Base-by-base conservation (phyloP, 2,329 filamentous ascomycete species). In the Ustulina deusta region DNA sequence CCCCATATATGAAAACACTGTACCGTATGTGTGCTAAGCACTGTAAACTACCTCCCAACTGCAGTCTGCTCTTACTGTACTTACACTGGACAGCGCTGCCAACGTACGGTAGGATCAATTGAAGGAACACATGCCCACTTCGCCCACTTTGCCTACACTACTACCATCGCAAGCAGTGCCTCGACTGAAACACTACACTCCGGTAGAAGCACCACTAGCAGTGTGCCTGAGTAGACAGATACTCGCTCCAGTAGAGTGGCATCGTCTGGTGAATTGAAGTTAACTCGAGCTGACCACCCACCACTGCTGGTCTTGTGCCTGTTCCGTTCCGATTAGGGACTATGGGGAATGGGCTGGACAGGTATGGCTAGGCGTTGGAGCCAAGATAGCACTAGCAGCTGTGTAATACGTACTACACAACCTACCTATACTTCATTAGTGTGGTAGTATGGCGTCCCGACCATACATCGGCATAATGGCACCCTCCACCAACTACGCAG, bases 131-230 rank as follows among this genome's bases (percentile, higher is more conserved):
- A 11, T 6, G 54, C 36, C 36, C 54, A 38, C 54, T 40, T 36
- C 36, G 52, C 46, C 58, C 52, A 58, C 42, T 34, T 65, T 17
- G 29, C 38, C 36, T 22, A 7, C 40, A n/a, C 40, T 20, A 44
- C 40, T 34, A 27, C 63, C 42, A 62, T 27, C 56, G 48, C 42
- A 36, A 63, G 49, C 59, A 64, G 29, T 48, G 61, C 46, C 61
- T 55, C 58, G 48, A 68, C 64, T 70, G 68, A 70, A 70, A 70
- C 68, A 48, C 42, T 34, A 20, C 17, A n/a, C 17, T n/a, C 17
- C 36, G 25, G 36, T 56, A 68, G 61, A 58, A 57, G 42, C 25
- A 68, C 49, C n/a, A 29, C n/a, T n/a, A n/a, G n/a, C n/a, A n/a
- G n/a, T n/a, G n/a, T n/a, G n/a, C 59, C 36, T 42, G 49, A 51